Conservation (phyloP, 202 grass and related monocot species). For the Carex arenaria region DNA sequence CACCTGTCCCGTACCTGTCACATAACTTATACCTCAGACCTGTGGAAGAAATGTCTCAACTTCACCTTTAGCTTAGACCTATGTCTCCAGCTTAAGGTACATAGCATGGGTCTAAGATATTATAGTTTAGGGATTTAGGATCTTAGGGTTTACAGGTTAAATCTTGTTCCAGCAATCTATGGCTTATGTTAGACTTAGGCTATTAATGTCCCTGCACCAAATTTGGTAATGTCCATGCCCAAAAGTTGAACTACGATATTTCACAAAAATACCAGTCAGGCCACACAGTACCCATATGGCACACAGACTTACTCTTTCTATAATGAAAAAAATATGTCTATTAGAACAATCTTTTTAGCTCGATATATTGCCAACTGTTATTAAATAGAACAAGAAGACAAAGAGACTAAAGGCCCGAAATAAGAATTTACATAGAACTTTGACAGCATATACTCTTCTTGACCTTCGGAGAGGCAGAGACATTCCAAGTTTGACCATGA, state of each 20-base stretch:
- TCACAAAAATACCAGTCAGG: background rate
- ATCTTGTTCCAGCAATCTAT: background rate
- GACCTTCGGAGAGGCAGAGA: background rate
- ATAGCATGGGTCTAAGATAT: background rate
- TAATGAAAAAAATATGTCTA: background rate
- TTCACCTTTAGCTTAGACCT: background rate
- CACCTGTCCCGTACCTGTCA: background rate
- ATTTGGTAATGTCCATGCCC: background rate
- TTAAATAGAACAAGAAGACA: background rate
- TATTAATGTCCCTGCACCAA: background rate
- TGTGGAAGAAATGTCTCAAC: background rate
- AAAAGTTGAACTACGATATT: background rate
- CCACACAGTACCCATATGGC: background rate
- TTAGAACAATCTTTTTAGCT: background rate
- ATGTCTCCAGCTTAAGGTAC: background rate
- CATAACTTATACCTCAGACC: constrained; percentile 8
- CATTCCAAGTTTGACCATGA: background rate
- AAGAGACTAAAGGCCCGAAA: background rate
- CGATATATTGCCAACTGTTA: background rate
- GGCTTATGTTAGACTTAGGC: background rate
- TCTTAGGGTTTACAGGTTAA: background rate
- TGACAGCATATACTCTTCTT: constrained; percentile 7
- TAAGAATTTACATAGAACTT: constrained; percentile 10
- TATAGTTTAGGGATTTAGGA: background rate
- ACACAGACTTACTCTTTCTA: background rate